Percentiles rank a stretch among this genome's conserved stretches.
phyloP scores from a whole-genome alignment of 257 asterid genomes.

The Solanum pinnatisectum region DNA sequence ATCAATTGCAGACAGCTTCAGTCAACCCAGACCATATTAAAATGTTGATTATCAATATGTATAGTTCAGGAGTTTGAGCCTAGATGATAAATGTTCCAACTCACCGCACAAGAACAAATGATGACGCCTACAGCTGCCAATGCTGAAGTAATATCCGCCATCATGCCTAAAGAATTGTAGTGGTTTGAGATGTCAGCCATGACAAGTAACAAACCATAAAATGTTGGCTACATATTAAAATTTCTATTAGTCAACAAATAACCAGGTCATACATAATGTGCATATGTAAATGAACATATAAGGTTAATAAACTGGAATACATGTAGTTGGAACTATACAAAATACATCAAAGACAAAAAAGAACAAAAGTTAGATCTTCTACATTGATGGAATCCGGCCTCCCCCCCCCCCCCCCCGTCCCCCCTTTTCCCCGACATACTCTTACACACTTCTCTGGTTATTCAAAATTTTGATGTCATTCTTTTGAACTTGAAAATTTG shows the following conservation, averaged over 20 bases:
- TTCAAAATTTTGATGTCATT: background rate
- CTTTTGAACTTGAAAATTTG: background rate
- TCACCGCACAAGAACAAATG: slow-evolving; percentile 84
- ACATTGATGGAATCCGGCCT: background rate
- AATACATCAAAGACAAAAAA: background rate
- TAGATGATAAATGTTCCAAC: slow-evolving; percentile 14
- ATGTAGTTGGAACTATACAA: background rate
- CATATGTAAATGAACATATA: background rate
- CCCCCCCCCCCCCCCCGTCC: background rate
- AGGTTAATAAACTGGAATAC: background rate
- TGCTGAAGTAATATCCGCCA: slow-evolving; percentile 79
- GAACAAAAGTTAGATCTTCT: background rate
- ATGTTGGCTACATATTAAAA: background rate
- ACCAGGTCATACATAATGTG: background rate
- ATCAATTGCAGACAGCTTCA: background rate
- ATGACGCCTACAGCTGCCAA: slow-evolving; percentile 64
- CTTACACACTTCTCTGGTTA: background rate
- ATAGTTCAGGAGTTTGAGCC: background rate
- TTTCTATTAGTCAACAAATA: background rate
- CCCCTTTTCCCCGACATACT: background rate
- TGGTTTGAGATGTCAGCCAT: background rate
- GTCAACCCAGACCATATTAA: background rate
- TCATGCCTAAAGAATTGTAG: slow-evolving; percentile 44
- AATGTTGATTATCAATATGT: background rate
- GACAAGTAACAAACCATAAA: background rate